These are phyloP conservation scores for Tricholoma saponaceum DNA, from an alignment of 768 basidiomycete species.

Conservation along the genomic window DNA sequence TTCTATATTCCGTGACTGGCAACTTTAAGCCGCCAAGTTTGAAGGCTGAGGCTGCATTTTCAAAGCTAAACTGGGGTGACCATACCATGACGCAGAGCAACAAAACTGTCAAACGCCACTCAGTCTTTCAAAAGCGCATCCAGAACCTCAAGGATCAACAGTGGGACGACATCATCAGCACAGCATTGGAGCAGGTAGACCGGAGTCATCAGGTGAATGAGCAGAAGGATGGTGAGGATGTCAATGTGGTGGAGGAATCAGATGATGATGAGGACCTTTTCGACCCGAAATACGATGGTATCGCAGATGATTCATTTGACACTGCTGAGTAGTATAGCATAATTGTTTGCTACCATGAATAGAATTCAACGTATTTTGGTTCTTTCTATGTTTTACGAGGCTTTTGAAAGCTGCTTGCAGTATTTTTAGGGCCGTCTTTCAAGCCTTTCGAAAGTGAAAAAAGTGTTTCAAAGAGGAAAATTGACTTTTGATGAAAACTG, in stretches of 20 bases:
- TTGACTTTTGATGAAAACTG: no score
- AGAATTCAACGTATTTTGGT: no score
- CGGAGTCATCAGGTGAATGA: neutral
- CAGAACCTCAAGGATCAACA: neutral
- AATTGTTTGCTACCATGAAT: no score
- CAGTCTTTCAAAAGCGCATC: neutral
- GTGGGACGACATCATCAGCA: neutral
- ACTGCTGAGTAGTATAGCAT: no score
- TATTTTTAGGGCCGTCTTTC: no score
- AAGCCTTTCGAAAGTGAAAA: no score
- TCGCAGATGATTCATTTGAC: no score
- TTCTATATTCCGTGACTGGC: neutral
- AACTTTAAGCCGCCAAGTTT: neutral
- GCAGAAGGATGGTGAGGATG: neutral
- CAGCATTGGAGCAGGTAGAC: neutral
- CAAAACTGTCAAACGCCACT: neutral
- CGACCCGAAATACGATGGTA: neutral
- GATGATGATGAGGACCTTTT: neutral
- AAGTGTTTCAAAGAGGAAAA: no score
- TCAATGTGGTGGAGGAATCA: neutral
- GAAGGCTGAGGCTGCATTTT: neutral
- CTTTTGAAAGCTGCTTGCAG: no score
- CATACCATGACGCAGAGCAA: neutral
- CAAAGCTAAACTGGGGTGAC: constrained; percentile 2
- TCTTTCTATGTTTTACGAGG: no score